Base-by-base conservation (phyloP, 2,329 filamentous ascomycete genomes). In the Aspergillus novoparasiticus region DNA sequence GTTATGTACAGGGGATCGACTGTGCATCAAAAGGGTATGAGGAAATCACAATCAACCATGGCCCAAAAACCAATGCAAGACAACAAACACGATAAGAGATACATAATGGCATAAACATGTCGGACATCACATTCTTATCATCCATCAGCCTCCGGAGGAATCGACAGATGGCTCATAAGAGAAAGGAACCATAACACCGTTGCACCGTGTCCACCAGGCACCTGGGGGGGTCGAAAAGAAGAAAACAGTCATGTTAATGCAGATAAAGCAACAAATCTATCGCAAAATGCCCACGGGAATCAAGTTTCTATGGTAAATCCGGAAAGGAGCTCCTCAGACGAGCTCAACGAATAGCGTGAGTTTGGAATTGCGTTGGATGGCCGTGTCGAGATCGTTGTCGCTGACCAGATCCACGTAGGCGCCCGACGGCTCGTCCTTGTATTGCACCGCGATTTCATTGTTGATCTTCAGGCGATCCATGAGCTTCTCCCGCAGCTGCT, bases 291-390 rank as follows among this genome's bases (percentile, higher is more conserved):
- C 32, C 61, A 61, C 45, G 34, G 57, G 41, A 28, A 69, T 48
- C 41, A 65, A 21, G 45, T 57, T 63, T 70, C 67, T 70, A 70
- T 70, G 68, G 63, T 62, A 32, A 32, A 30, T 45, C 43, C 14
- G 21, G 36, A 34, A 45, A 50, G 23, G 54, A 16, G 34, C n/a
- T 34, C 50, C 59, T 73, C 66, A 79, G 46, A 71, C 73, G 60
- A 79, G 69, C 50, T 73, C 75, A 68, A 91, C 89, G 68, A 88
- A 91, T 30, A 97, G 82, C 59, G 94, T 88, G 66, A 98, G 83
- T 81, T 97, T 97, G 68, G 93, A 90, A 78, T 96, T 96, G 71
- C 93, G 84, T 71, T 91, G 86, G 66, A 97, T 82, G 3, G 94
- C 94, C 68, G 87, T 85, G 67, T 93, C 89, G 58, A 98, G 81